Evolutionary conservation across 1,284 basidiomycete species (phyloP), one percentile per base, ranked within the genome.

Genomic region (Naganishia sp.): DNA sequence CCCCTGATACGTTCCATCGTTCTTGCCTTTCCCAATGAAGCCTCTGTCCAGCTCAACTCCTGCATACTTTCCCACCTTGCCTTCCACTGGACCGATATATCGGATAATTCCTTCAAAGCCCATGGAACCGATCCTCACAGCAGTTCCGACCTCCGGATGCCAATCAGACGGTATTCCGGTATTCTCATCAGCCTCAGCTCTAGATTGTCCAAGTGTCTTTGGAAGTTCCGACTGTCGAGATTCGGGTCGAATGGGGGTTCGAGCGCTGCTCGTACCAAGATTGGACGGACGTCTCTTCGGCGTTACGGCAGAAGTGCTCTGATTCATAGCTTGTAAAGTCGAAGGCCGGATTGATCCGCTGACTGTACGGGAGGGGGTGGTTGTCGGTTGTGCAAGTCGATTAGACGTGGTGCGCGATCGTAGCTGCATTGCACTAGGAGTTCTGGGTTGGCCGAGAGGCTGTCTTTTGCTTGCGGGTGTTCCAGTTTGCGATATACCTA

Each of bases 1-100:
- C 93, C 90, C 91, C 70, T 84, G 85, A 3, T 96, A 93, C 52
- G 86, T 86, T 23, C 95, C 95, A 74, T 98, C 87, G 74, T 99
- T 99, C 82, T 98, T 98, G 2, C 95, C 95, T 76, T 90, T 90
- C n/a, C 95, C 94, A 16, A 83, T 79, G 75, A 92, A 94, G 1
- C 89, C 89, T 45, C 87, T 88, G 70, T 85, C 82, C n/a, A 97
- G 83, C 78, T 95, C 91, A 18, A 97, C 90, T 36, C 93, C 93
- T 31, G 91, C 93, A 90, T 90, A 97, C 16, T 87, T 80, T 5
- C 93, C 94, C 6, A 85, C 83, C 77, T 95, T 95, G 55, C 89
- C 90, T 23, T 90, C 87, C 63, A 94, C 93, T 70, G 86, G 84
- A 1, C 93, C 93, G 16, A 93, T 70, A 78, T 87, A 96, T 69